Evolutionary conservation across 345 rosid species (phyloP).

Genomic region (Pugionium cornutum): DNA sequence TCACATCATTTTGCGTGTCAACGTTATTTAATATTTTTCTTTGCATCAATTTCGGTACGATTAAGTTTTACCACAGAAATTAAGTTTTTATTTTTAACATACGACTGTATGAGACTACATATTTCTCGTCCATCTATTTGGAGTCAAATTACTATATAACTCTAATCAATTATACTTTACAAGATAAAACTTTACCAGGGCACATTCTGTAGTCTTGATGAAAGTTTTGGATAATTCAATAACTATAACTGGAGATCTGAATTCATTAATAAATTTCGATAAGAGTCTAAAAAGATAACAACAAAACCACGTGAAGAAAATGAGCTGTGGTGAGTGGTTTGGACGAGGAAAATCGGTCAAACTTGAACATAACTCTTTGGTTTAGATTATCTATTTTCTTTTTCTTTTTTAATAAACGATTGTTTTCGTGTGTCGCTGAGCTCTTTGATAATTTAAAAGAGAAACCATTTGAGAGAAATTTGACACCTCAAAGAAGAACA

Average conservation of each 20-base stretch:
- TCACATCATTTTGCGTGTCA: background rate
- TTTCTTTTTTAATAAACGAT: background rate
- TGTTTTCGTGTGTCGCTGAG: background rate
- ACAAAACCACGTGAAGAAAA: conserved; percentile 33
- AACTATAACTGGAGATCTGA: background rate
- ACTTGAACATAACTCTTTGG: conserved; percentile 9
- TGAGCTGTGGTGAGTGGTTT: conserved; percentile 25
- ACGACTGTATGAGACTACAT: background rate
- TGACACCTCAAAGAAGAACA: background rate
- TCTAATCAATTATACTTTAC: too few relatives aligned
- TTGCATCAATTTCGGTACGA: background rate
- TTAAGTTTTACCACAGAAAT: background rate
- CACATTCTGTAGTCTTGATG: too few relatives aligned
- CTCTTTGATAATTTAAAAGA: background rate
- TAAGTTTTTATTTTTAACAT: background rate
- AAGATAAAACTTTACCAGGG: too few relatives aligned
- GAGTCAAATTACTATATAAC: too few relatives aligned
- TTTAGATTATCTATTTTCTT: conserved; percentile 18
- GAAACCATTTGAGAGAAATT: background rate
- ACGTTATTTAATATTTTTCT: conserved; percentile 6
- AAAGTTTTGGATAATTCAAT: too few relatives aligned
- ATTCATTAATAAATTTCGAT: background rate
- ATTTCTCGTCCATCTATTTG: too few relatives aligned
- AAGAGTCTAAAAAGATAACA: conserved; percentile 1
- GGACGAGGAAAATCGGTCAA: conserved; percentile 36